phyloP scores from a whole-genome alignment of 192 early-diverging fungal species.

The Linnemannia elongata region DNA sequence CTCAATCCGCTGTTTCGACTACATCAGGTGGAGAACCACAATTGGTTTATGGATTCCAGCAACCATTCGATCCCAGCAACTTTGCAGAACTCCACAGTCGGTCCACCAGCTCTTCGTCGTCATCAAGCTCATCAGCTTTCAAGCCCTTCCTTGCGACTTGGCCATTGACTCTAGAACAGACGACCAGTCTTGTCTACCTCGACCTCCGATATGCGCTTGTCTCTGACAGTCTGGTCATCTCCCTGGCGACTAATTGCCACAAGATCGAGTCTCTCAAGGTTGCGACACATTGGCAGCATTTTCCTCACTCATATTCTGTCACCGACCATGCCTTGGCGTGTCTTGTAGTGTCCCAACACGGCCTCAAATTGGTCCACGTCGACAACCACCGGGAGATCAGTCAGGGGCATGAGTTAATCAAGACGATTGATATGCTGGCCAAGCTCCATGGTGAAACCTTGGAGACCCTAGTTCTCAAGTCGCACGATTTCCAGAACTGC shows the following conservation, averaged over 20 bases:
- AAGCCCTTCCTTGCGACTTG: conserved; percentile 27
- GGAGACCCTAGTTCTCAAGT: conserved; percentile 43
- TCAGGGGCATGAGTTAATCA: conserved; percentile 38
- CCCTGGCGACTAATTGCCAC: conserved; percentile 34
- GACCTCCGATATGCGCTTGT: conserved; percentile 45
- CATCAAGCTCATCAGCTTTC: conserved; percentile 13
- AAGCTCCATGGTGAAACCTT: conserved; percentile 25
- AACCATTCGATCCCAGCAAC: conserved; percentile 12
- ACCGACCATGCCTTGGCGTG: conserved; percentile 35
- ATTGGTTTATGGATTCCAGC: conserved; percentile 14
- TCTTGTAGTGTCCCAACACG: conserved; percentile 25
- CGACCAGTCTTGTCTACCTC: conserved; percentile 43
- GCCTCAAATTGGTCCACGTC: conserved; percentile 34
- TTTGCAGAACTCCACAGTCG: conserved; percentile 17
- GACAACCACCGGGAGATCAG: conserved; percentile 53
- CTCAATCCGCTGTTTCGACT: neutral
- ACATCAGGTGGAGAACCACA: neutral
- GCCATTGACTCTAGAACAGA: conserved; percentile 49
- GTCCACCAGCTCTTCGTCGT: conserved; percentile 2
- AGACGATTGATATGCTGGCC: conserved; percentile 28
- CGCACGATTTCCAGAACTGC: conserved; percentile 55
- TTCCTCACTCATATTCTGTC: conserved; percentile 38
- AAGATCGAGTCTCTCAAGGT: conserved; percentile 47
- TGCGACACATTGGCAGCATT: conserved; percentile 46
- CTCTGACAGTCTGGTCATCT: conserved; percentile 29